These are phyloP conservation scores for Glycine latifolia DNA, from an alignment of 306 rosid species.

Conservation along the genomic window DNA sequence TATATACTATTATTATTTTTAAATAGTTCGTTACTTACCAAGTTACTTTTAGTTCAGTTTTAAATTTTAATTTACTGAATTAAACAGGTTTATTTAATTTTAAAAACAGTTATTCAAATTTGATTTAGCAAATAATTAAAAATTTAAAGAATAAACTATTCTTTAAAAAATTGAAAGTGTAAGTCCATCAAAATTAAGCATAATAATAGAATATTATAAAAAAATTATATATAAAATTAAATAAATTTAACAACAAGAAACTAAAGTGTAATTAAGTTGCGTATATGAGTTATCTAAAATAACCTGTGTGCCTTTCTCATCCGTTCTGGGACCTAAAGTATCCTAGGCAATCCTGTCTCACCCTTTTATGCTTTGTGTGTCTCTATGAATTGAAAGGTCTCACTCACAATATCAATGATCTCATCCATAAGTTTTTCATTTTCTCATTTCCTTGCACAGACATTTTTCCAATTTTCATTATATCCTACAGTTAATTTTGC, in stretches of 20 bases:
- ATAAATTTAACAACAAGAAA: background rate
- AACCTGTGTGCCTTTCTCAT: constrained; percentile 19
- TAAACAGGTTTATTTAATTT: no score
- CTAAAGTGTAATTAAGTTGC: background rate
- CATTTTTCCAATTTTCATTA: background rate
- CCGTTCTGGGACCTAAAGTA: constrained; percentile 40
- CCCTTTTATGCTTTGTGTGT: constrained; percentile 15
- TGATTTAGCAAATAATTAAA: no score
- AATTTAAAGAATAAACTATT: no score
- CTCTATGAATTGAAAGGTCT: constrained; percentile 39
- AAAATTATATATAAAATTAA: no score
- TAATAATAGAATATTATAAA: no score
- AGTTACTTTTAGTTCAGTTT: no score
- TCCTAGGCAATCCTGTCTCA: constrained; percentile 47
- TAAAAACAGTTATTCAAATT: no score
- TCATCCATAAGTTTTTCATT: background rate
- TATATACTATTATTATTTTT: no score
- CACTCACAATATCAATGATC: constrained; percentile 5
- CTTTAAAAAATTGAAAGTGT: no score
- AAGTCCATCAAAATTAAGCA: background rate
- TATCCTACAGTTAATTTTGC: background rate
- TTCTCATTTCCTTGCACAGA: background rate
- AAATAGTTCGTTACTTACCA: no score
- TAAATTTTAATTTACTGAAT: no score
- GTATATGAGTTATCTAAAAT: background rate